Conservation (phyloP, 2,329 filamentous ascomycete species). For the Pseudovirgaria hyperparasitica region DNA sequence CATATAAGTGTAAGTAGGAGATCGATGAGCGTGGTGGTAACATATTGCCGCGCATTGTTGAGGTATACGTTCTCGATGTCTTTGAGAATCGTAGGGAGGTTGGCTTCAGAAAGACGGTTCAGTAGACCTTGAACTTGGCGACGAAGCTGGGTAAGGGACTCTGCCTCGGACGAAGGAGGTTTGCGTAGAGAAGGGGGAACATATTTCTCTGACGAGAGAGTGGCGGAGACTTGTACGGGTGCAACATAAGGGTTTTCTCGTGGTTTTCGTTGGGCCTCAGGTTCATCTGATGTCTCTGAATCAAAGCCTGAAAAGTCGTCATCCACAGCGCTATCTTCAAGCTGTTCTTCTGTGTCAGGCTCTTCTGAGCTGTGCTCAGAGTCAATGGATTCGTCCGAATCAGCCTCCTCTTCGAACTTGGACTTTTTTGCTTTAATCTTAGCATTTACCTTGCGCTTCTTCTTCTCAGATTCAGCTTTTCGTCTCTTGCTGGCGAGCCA, state of each 20-base stretch:
- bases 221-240: constrained; percentile 38
- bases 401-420: constrained; percentile 17
- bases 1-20: constrained; percentile 67
- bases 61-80: constrained; percentile 77
- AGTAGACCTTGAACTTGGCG: constrained; percentile 78
- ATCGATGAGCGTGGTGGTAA: constrained; percentile 68
- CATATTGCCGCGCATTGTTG: constrained; percentile 72
- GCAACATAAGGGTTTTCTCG: constrained; percentile 85
- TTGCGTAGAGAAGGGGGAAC: constrained; percentile 74
- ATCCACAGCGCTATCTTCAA: constrained; percentile 11
- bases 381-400: constrained; percentile 8
- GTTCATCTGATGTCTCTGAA: constrained; percentile 13
- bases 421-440: constrained; percentile 10
- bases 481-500: constrained; percentile 47
- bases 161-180: constrained; percentile 48
- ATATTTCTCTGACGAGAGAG: constrained; percentile 53
- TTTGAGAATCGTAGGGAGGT: constrained; percentile 68
- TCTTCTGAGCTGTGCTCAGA: constrained; percentile 19
- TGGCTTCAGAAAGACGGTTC: constrained; percentile 87
- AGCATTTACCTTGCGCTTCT: constrained; percentile 8
- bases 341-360: constrained; percentile 11
- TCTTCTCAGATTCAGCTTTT: constrained; percentile 30
- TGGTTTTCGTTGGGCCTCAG: constrained; percentile 29
- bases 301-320: constrained; percentile 17
- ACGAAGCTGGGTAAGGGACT: constrained; percentile 55